A percentile compares a stretch with the other conserved stretches of the same genome.
Conservation (phyloP, 2,329 filamentous ascomycete species). For the Volutella citrinella region DNA sequence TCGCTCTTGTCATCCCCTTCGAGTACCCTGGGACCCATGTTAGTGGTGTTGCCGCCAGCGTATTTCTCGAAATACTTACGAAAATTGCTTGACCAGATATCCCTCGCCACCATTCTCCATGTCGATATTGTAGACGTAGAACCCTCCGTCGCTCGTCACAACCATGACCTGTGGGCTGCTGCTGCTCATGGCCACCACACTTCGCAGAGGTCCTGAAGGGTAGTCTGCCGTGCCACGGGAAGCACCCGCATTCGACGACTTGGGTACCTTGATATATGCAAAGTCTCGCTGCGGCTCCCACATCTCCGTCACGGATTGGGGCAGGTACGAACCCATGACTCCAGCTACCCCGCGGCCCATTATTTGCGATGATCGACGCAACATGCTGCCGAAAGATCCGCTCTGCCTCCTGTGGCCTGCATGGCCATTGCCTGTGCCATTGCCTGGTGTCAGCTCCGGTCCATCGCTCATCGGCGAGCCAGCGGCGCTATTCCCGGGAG, state of each 20-base stretch:
- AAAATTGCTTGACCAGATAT: conserved; percentile 85
- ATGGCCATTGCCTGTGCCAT: conserved; percentile 23
- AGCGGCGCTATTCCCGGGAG: conserved; percentile 42
- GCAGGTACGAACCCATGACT: conserved; percentile 87
- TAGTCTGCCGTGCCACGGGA: conserved; percentile 29
- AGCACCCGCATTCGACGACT: conserved; percentile 33
- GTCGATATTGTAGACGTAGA: conserved; percentile 94
- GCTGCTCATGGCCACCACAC: conserved; percentile 96
- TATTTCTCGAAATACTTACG: conserved; percentile 55
- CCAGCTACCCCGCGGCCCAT: conserved; percentile 87
- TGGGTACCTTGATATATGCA: conserved; percentile 91
- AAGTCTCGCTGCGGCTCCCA: conserved; percentile 96
- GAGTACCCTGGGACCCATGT: conserved; percentile 44
- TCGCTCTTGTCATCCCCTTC: conserved; percentile 55
- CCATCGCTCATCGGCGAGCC: conserved; percentile 53
- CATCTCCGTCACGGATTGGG: conserved; percentile 92
- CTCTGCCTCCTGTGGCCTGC: conserved; percentile 49
- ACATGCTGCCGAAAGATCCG: conserved; percentile 83
- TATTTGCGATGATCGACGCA: conserved; percentile 91
- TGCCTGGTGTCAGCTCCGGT: conserved; percentile 34
- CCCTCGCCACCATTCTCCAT: conserved; percentile 94
- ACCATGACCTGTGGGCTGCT: conserved; percentile 97
- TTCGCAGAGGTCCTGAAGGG: conserved; percentile 59
- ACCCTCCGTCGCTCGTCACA: conserved; percentile 91
- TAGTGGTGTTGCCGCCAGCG: conserved; percentile 6